Conservation (phyloP, 148 eudicot species). For the Persicaria maculosa region DNA sequence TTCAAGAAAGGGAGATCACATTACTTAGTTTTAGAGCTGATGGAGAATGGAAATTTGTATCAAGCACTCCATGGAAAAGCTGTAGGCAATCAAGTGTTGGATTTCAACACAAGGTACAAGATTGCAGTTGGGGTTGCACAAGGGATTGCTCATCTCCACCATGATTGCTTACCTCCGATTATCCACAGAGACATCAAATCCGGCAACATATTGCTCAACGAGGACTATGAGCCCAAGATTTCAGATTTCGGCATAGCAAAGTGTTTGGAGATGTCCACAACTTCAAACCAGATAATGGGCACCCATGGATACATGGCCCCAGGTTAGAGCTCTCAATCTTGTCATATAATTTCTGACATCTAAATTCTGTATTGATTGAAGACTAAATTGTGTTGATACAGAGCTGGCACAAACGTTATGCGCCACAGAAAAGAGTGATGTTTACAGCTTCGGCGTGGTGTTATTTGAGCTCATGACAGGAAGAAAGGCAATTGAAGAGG, state of each 20-base stretch:
- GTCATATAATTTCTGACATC: not conserved
- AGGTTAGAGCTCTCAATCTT: constrained; percentile 35
- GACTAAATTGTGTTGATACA: constrained; percentile 14
- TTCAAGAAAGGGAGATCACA: constrained; percentile 51
- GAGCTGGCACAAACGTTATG: constrained; percentile 67
- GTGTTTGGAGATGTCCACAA: constrained; percentile 25
- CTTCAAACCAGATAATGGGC: constrained; percentile 54
- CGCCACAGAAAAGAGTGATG: constrained; percentile 71
- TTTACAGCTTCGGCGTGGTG: constrained; percentile 82
- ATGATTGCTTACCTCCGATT: constrained; percentile 66
- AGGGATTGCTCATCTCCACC: constrained; percentile 71
- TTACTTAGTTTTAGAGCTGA: constrained; percentile 71
- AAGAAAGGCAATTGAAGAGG: constrained; percentile 49
- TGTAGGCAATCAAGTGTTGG: constrained; percentile 35
- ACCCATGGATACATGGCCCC: constrained; percentile 97
- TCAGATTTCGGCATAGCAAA: constrained; percentile 88
- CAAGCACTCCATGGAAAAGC: not conserved
- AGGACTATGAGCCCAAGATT: constrained; percentile 65
- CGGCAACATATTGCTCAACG: constrained; percentile 68
- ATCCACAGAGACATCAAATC: constrained; percentile 83
- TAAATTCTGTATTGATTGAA: not conserved
- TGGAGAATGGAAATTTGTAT: constrained; percentile 68
- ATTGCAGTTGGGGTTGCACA: constrained; percentile 83
- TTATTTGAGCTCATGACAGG: constrained; percentile 82
- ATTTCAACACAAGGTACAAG: constrained; percentile 57